phyloP scores from a whole-genome alignment of 2,329 filamentous ascomycete genomes.

The Stagonosporopsis chrysanthemi region DNA sequence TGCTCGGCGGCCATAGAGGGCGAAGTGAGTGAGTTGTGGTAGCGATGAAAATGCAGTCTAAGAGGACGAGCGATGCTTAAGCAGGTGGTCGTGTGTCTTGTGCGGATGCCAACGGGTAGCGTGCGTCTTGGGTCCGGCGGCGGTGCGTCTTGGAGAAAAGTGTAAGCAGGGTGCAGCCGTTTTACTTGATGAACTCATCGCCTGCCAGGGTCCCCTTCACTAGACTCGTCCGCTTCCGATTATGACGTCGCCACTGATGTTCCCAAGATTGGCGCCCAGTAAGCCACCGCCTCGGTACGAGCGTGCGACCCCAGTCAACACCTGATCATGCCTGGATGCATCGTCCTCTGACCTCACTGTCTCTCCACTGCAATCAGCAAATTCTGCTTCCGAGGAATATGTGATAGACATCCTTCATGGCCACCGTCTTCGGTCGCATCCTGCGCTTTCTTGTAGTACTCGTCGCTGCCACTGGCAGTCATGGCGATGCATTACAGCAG shows the following conservation, averaged over 20 bases:
- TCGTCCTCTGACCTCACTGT: conserved; percentile 34
- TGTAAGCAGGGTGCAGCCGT: conserved; percentile 25
- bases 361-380: conserved; percentile 11
- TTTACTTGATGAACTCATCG: conserved; percentile 10
- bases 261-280: conserved; percentile 13
- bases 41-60: conserved; percentile 9
- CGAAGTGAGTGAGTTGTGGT: conserved; percentile 2
- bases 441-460: conserved; percentile 29
- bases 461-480: conserved; percentile 16
- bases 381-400: conserved; percentile 33
- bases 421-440: conserved; percentile 32
- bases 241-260: conserved; percentile 13
- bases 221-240: background rate
- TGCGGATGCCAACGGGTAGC: conserved; percentile 37
- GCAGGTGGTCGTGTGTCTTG: conserved; percentile 22
- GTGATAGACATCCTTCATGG: conserved; percentile 37
- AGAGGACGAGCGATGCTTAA: conserved; percentile 19
- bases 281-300: conserved; percentile 11
- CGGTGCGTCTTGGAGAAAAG: conserved; percentile 26
- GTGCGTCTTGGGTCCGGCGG: conserved; percentile 7
- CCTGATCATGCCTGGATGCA: conserved; percentile 16
- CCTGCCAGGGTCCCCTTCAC: conserved; percentile 6
- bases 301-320: conserved; percentile 7
- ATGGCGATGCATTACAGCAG: conserved; percentile 30
- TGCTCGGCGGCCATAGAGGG: conserved; percentile 38